Base-by-base conservation (phyloP, 1,284 basidiomycete species). In the Rhodotorula mucilaginosa region DNA sequence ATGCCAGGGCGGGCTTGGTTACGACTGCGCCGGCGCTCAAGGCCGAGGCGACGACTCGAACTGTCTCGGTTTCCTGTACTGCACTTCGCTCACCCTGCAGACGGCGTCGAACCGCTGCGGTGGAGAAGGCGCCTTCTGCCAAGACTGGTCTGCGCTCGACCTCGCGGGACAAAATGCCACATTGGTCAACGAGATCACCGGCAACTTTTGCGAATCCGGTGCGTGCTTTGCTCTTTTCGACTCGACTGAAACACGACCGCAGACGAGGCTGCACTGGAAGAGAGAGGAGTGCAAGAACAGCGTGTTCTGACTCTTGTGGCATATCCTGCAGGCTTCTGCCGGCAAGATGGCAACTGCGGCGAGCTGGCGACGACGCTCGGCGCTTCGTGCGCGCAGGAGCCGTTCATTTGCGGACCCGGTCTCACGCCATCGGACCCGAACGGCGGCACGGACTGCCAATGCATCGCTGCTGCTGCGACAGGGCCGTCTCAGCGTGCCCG, bases 1-100 rank as follows among this genome's bases (percentile, higher is more conserved):
- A 26, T 62, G 65, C 69, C 63, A 69, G 46, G 72, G 68, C 44
- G 67, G 67, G 46, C 69, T 74, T 61, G 46, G 34, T 21, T 51
- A 68, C 46, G 29, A 23, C 5, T 74, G 72, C 64, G 62, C n/a
- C 3, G 19, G 39, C 39, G 39, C 39, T 44, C 39, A 13, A 12
- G 39, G 39, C 12, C 39, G 12, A 44, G 39, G 31, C 4, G n/a
- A 29, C 61, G 72, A 73, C 66, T 2, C 47, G 16, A 58, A 68
- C 69, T 73, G 72, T 67, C 59, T 61, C 16, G 65, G 69, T 31
- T 72, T 64, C 67, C 64, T 73, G 49, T 73, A 73, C 69, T 73
- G 72, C 64, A 31, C 46, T 21, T 58, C 39, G 39, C 39, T 44
- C 39, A 44, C 39, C 12, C 39, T 44, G 12, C 39, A 44, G 39